Conservation (phyloP, 306 rosid genomes). For the Heteromeles arbutifolia region DNA sequence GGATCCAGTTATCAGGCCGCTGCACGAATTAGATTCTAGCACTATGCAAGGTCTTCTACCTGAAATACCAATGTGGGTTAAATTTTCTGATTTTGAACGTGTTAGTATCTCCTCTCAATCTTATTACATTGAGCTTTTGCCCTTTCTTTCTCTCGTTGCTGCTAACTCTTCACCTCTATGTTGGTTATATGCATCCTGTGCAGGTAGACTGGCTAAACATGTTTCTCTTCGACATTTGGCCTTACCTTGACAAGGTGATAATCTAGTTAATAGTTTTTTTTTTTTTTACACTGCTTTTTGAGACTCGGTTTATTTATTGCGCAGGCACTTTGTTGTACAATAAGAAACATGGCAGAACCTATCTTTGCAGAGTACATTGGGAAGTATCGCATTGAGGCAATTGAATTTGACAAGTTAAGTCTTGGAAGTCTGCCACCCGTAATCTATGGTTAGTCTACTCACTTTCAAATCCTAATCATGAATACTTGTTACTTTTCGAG, state of each 20-base stretch:
- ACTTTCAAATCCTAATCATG: background rate
- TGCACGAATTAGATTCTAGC: constrained; percentile 61
- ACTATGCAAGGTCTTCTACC: constrained; percentile 64
- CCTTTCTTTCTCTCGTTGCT: background rate
- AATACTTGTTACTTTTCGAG: background rate
- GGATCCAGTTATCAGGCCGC: constrained; percentile 61
- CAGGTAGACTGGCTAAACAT: constrained; percentile 92
- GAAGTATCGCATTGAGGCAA: constrained; percentile 53
- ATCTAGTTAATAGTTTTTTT: background rate
- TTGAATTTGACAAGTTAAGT: constrained; percentile 58
- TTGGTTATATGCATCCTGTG: constrained; percentile 19
- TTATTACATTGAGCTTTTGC: background rate
- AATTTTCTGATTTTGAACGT: constrained; percentile 76
- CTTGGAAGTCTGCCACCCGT: constrained; percentile 84
- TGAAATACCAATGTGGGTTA: constrained; percentile 89
- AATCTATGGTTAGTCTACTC: constrained; percentile 51
- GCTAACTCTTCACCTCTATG: constrained; percentile 4
- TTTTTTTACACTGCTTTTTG: background rate
- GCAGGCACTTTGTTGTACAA: constrained; percentile 63
- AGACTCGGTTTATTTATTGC: constrained; percentile 6
- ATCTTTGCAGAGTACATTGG: constrained; percentile 66
- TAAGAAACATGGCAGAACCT: constrained; percentile 50
- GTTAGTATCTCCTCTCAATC: constrained; percentile 39
- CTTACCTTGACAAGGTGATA: constrained; percentile 73
- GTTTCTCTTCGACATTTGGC: constrained; percentile 66